Base-by-base conservation (phyloP, 805 yeast species). In the Kluyveromyces lactis region DNA sequence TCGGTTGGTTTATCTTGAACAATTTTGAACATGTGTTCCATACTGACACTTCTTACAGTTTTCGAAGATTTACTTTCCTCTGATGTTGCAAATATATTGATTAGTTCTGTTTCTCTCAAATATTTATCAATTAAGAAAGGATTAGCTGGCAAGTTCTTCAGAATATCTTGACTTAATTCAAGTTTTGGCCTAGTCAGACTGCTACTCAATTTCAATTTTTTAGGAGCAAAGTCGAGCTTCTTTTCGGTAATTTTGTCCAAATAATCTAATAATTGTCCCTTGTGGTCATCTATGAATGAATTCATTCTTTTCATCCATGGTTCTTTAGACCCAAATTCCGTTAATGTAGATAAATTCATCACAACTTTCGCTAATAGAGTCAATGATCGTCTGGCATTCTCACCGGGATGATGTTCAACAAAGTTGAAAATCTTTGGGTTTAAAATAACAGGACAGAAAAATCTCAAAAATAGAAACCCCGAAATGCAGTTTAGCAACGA, bases 401-500 rank as follows among this genome's bases (percentile, higher is more conserved):
- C 86, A 7, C 78, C 70, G 43, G 86, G 86, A 49, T 84, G 90
- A 27, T 73, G 68, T 38, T 74, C 71, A 0, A 86, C 75, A 36
- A 92, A 65, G 44, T 79, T 78, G 57, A 86, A 87, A 36, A 89
- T 60, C 51, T 86, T 86, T 0, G 98, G 98, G 52, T 86, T 89
- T 53, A 92, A 63, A 21, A 90, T 73, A 0, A 95, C 95, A 0
- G 98, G 97, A 51, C 96, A 87, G 47, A 87, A 73, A 58, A 81
- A 85, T 43, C 96, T 67, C 43, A 90, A 63, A 56, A 90, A 92
- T 10, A 90, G 64, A 51, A 92, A 84, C 1, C 95, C 87, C 16
- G 92, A 74, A 24, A 89, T 63, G 36, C 95, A 83, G 52, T 87
- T 81, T 42, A 81, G 65, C 0, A 86, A 72, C 8, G 66, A 55